These are phyloP conservation scores for Lodderomyces metapsilosis DNA, from an alignment of 1,139 yeast species.

Conservation along the genomic window DNA sequence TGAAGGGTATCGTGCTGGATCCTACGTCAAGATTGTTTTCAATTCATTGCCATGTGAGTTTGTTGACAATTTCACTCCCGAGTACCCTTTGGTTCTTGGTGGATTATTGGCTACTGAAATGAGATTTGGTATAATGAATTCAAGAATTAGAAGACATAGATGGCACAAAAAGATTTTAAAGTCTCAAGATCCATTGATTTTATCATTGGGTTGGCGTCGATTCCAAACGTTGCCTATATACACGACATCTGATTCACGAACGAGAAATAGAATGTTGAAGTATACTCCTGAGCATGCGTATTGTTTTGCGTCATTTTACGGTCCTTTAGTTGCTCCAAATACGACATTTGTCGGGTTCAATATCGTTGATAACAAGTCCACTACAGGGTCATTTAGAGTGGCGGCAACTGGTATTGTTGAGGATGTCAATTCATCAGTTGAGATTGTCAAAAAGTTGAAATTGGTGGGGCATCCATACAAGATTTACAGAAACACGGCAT, in stretches of 20 bases:
- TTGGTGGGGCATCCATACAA: slow-evolving; percentile 94
- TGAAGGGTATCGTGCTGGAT: slow-evolving; percentile 93
- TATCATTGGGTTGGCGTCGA: slow-evolving; percentile 97
- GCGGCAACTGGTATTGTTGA: slow-evolving; percentile 98
- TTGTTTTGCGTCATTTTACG: slow-evolving; percentile 94
- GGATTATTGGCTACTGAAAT: slow-evolving; percentile 89
- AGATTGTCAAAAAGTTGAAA: slow-evolving; percentile 93
- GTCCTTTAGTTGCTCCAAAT: slow-evolving; percentile 95
- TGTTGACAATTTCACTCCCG: slow-evolving; percentile 80
- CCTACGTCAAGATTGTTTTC: slow-evolving; percentile 88
- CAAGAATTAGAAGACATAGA: slow-evolving; percentile 94
- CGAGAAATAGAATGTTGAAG: slow-evolving; percentile 96
- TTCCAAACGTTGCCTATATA: slow-evolving; percentile 95
- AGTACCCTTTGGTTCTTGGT: slow-evolving; percentile 83
- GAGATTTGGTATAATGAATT: slow-evolving; percentile 89
- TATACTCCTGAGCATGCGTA: slow-evolving; percentile 98
- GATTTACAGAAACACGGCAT: slow-evolving; percentile 93
- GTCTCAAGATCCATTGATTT: slow-evolving; percentile 90
- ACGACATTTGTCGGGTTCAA: slow-evolving; percentile 97
- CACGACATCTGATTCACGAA: slow-evolving; percentile 95
- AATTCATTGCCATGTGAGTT: slow-evolving; percentile 88
- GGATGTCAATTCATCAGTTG: slow-evolving; percentile 85
- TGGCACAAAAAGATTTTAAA: slow-evolving; percentile 98
- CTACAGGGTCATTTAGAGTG: slow-evolving; percentile 89
- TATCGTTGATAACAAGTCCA: slow-evolving; percentile 75